Percentiles rank a stretch among this genome's conserved stretches.
Conservation (phyloP, 202 grass and related monocot species). For the Saccharum hybrid region DNA sequence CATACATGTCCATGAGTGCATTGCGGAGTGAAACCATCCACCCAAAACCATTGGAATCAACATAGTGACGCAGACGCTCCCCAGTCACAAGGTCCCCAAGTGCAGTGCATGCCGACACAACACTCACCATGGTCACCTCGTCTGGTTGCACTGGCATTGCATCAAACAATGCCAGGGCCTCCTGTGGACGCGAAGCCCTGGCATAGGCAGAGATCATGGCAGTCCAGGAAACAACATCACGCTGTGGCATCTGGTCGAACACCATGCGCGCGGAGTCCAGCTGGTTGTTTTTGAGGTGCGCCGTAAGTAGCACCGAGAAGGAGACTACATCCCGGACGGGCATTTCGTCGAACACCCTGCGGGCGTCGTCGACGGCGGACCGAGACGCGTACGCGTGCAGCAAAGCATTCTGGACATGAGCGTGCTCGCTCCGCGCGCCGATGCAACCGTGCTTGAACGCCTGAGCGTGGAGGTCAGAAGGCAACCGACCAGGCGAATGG, state of each 20-base stretch:
- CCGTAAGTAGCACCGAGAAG: constrained; percentile 50
- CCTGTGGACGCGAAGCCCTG: constrained; percentile 26
- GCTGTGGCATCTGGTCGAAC: constrained; percentile 51
- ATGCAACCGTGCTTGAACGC: constrained; percentile 64
- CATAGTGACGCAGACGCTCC: constrained; percentile 43
- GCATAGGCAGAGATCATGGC: constrained; percentile 60
- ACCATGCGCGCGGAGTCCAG: constrained; percentile 43
- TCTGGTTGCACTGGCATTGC: constrained; percentile 59
- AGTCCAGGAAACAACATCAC: constrained; percentile 60
- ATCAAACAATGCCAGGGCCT: constrained; percentile 61
- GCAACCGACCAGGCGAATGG: constrained; percentile 3
- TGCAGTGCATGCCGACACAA: constrained; percentile 60
- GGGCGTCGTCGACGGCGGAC: constrained; percentile 35
- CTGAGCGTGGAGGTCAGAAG: constrained; percentile 55
- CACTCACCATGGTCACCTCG: constrained; percentile 69
- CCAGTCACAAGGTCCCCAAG: constrained; percentile 65
- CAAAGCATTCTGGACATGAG: constrained; percentile 58
- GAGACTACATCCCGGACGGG: constrained; percentile 55
- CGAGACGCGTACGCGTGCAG: constrained; percentile 55
- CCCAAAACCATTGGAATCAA: constrained; percentile 60
- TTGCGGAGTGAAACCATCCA: constrained; percentile 69
- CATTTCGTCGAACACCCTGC: constrained; percentile 59
- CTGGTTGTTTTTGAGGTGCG: constrained; percentile 43
- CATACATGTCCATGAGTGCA: constrained; percentile 67
- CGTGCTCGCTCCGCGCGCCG: constrained; percentile 39